Evolutionary conservation across 257 asterid genomes (phyloP).

Genomic region (Nicotiana tomentosiformis): DNA sequence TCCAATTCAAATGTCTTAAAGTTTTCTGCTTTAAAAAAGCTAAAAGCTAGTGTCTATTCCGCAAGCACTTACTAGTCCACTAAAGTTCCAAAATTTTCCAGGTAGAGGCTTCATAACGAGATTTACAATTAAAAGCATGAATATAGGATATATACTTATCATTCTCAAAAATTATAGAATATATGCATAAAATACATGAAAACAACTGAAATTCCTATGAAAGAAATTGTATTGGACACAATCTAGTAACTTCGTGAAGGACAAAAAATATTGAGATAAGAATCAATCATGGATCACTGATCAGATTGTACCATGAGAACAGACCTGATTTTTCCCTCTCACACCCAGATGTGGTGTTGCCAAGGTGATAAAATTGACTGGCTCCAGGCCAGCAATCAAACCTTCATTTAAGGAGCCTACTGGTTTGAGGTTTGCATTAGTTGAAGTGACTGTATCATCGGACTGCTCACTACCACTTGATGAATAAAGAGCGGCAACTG

Average conservation of each 20-base stretch:
- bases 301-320: conserved; percentile 8
- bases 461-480: conserved; percentile 27
- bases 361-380: conserved; percentile 65
- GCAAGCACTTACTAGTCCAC: neutral
- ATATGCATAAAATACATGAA: neutral
- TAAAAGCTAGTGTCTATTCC: neutral
- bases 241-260: neutral
- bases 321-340: conserved; percentile 80
- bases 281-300: neutral
- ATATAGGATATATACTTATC: neutral
- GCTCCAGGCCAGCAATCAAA: conserved; percentile 72
- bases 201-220: neutral
- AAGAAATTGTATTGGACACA: neutral
- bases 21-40: neutral
- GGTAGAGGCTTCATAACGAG: neutral
- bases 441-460: conserved; percentile 23
- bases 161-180: neutral
- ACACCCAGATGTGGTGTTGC: conserved; percentile 93
- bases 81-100: neutral
- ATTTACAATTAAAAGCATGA: neutral
- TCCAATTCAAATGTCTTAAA: neutral
- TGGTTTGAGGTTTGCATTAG: conserved; percentile 19
- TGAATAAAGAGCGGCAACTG: conserved; percentile 48
- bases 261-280: neutral
- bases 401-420: conserved; percentile 32